phyloP scores from a whole-genome alignment of 495 filamentous ascomycete species.

The Neurospora sublineolata region DNA sequence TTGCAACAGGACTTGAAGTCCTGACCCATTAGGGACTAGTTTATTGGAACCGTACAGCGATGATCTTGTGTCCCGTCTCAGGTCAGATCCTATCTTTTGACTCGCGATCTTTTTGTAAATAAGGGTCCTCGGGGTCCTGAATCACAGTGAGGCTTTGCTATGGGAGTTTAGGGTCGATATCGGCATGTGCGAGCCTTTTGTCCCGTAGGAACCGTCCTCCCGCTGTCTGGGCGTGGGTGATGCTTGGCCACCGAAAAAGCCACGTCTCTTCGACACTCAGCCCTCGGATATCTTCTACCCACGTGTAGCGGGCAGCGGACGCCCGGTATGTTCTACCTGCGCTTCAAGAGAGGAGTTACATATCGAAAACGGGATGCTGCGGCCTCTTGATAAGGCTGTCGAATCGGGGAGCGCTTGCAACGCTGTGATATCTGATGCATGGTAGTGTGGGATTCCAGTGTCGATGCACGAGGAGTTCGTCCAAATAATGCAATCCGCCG shows the following conservation, averaged over 20 bases:
- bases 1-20: not conserved
- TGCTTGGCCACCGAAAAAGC: not conserved
- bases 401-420: not conserved
- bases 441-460: not conserved
- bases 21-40: not conserved
- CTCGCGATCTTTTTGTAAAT: not conserved
- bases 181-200: not conserved
- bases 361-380: not conserved
- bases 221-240: not conserved
- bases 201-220: not conserved
- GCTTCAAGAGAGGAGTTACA: not conserved
- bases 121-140: not conserved
- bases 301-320: not conserved
- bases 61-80: not conserved
- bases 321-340: not conserved
- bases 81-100: not conserved
- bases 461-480: not conserved
- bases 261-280: not conserved
- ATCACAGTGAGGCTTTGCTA: not conserved
- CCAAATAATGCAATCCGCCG: not conserved
- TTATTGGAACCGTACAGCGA: not conserved
- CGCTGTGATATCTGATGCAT: not conserved
- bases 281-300: not conserved
- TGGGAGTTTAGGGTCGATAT: not conserved
- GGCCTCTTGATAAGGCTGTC: not conserved